A percentile compares a stretch with the other conserved stretches of the same genome.
Evolutionary conservation across 352 stramenopile species (phyloP).

Genomic region (Pythium periplocum): DNA sequence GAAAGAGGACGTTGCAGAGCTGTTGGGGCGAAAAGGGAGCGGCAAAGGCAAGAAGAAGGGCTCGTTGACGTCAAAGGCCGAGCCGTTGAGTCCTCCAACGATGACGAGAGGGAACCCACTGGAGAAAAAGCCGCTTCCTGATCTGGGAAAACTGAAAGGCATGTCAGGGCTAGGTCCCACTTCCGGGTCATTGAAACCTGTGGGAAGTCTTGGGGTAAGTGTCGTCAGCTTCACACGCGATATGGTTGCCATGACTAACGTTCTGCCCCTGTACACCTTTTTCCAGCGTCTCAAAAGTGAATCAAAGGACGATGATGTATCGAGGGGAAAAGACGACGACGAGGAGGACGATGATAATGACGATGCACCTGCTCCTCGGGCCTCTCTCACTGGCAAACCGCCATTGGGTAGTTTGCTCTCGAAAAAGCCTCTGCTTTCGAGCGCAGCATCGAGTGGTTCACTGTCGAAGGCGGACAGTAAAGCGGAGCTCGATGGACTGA

Average conservation of each 20-base stretch:
- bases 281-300: slow-evolving; percentile 22
- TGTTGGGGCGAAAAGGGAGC: slow-evolving; percentile 54
- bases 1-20: slow-evolving; percentile 73
- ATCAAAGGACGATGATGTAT: slow-evolving; percentile 33
- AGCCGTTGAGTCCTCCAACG: slow-evolving; percentile 36
- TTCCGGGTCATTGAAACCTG: slow-evolving; percentile 31
- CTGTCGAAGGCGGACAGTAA: slow-evolving; percentile 30
- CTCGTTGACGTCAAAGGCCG: slow-evolving; percentile 23
- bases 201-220: slow-evolving; percentile 45
- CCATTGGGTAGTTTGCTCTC: slow-evolving; percentile 37
- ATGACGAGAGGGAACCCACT: slow-evolving; percentile 35
- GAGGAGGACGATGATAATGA: slow-evolving; percentile 18
- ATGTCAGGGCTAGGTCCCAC: slow-evolving; percentile 9
- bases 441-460: slow-evolving; percentile 9
- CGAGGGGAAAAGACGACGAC: slow-evolving; percentile 18
- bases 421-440: slow-evolving; percentile 42
- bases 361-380: neutral
- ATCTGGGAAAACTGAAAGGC: slow-evolving; percentile 22
- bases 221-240: neutral
- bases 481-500: slow-evolving; percentile 23
- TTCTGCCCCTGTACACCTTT: neutral
- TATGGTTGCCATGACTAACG: slow-evolving; percentile 4
- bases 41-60: slow-evolving; percentile 59
- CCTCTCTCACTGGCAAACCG: slow-evolving; percentile 19
- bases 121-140: slow-evolving; percentile 71